Percentiles rank a stretch among this genome's conserved stretches.
Evolutionary conservation across 441 rosid species (phyloP).

Genomic region (Mallotus japonicus): DNA sequence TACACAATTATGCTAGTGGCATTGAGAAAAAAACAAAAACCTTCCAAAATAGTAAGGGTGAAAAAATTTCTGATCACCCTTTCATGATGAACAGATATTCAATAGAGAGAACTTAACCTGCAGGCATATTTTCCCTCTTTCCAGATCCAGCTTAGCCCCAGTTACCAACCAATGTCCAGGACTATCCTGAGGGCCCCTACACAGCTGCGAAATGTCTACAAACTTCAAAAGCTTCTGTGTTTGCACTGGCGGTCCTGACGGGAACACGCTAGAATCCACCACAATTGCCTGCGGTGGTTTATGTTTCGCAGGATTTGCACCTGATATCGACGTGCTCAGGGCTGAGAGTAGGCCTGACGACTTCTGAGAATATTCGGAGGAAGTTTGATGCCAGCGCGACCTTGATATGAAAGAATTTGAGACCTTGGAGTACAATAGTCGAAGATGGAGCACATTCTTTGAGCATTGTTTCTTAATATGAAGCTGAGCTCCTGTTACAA

Average conservation of each 20-base stretch:
- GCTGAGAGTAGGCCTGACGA: slow-evolving; percentile 70
- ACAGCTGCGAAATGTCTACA: slow-evolving; percentile 69
- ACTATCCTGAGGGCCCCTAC: slow-evolving; percentile 73
- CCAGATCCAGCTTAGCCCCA: slow-evolving; percentile 66
- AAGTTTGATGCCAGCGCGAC: slow-evolving; percentile 58
- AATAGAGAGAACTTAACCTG: slow-evolving; percentile 78
- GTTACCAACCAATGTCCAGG: slow-evolving; percentile 96
- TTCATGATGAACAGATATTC: slow-evolving; percentile 19
- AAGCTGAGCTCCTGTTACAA: slow-evolving; percentile 89
- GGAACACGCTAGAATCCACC: slow-evolving; percentile 78
- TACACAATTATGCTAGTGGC: neutral
- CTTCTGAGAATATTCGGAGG: slow-evolving; percentile 48
- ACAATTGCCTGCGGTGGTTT: slow-evolving; percentile 32
- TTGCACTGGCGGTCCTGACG: slow-evolving; percentile 79
- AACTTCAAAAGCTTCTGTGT: slow-evolving; percentile 60
- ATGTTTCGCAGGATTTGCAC: slow-evolving; percentile 38
- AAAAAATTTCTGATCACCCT: neutral
- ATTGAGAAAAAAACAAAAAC: neutral
- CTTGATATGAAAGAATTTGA: slow-evolving; percentile 38
- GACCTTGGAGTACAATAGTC: slow-evolving; percentile 62
- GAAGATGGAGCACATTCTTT: slow-evolving; percentile 69
- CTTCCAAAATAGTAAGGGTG: too few relatives aligned
- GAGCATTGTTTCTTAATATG: slow-evolving; percentile 62
- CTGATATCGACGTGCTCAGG: slow-evolving; percentile 53
- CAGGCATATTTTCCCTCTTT: slow-evolving; percentile 70